These are phyloP conservation scores for Clarireedia monteithiana DNA, from an alignment of 2,329 filamentous ascomycete genomes.

Conservation along the genomic window DNA sequence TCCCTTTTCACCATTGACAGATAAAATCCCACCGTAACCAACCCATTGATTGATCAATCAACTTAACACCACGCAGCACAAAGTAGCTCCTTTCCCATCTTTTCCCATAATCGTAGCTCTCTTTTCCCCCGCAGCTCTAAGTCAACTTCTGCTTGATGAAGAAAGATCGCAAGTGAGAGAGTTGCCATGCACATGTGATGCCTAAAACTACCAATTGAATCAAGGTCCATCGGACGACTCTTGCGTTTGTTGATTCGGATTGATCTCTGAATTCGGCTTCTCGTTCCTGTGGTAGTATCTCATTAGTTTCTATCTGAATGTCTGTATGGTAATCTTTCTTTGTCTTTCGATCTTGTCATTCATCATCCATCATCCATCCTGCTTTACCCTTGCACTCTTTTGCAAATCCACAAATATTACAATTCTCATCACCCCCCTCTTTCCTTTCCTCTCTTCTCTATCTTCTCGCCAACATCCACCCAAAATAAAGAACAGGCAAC, in stretches of 20 bases:
- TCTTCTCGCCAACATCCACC: too few species aligned
- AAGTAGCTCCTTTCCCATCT: background rate
- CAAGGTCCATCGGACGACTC: slow-evolving; percentile 89
- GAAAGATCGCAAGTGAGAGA: slow-evolving; percentile 90
- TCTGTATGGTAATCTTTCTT: background rate
- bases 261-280: slow-evolving; percentile 98
- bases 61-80: slow-evolving; percentile 4
- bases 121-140: slow-evolving; percentile 35
- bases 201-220: slow-evolving; percentile 81
- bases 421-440: too few species aligned
- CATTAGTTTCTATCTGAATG: background rate
- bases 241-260: slow-evolving; percentile 84
- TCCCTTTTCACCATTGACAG: too few species aligned
- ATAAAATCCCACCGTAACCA: background rate
- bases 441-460: too few species aligned
- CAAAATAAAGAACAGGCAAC: too few species aligned
- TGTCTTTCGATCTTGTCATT: too few species aligned
- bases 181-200: slow-evolving; percentile 90
- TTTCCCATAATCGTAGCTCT: background rate
- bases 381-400: too few species aligned
- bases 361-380: too few species aligned
- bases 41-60: background rate
- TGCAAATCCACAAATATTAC: too few species aligned
- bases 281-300: slow-evolving; percentile 58
- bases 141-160: slow-evolving; percentile 99